A percentile compares a stretch with the other conserved stretches of the same genome.
Conservation (phyloP, 2,329 filamentous ascomycete species). For the Aspergillus terreus region DNA sequence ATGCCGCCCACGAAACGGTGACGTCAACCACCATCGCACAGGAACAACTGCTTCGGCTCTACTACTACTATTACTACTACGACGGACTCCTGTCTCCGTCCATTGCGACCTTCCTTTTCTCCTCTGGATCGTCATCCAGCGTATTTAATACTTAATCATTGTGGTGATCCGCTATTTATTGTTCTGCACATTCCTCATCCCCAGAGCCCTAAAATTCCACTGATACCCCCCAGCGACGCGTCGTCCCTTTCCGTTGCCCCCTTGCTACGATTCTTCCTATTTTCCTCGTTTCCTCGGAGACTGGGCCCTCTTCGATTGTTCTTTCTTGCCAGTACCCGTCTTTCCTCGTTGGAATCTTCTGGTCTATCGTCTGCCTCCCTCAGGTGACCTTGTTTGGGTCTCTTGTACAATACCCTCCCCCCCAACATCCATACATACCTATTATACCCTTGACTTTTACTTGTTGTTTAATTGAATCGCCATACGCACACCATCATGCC, state of each 20-base stretch:
- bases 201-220: conserved; percentile 14
- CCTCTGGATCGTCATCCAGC: background rate
- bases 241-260: conserved; percentile 3
- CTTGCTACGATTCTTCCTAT: conserved; percentile 1
- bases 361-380: background rate
- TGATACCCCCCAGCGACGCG: conserved; percentile 21
- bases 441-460: background rate
- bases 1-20: background rate
- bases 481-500: conserved; percentile 25
- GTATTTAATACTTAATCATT: background rate
- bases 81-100: background rate
- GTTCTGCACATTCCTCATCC: conserved; percentile 2
- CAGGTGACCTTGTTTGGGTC: background rate
- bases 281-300: background rate
- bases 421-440: background rate
- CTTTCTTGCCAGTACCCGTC: background rate
- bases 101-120: background rate
- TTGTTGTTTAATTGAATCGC: background rate
- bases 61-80: background rate
- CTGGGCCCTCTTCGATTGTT: background rate
- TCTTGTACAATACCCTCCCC: background rate
- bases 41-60: background rate
- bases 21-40: conserved; percentile 2
- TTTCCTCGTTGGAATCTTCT: background rate
- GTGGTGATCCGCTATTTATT: background rate